A percentile compares a stretch with the other conserved stretches of the same genome.
These are phyloP conservation scores for Scedosporium dehoogii DNA, from an alignment of 2,329 filamentous ascomycete species.

Conservation along the genomic window DNA sequence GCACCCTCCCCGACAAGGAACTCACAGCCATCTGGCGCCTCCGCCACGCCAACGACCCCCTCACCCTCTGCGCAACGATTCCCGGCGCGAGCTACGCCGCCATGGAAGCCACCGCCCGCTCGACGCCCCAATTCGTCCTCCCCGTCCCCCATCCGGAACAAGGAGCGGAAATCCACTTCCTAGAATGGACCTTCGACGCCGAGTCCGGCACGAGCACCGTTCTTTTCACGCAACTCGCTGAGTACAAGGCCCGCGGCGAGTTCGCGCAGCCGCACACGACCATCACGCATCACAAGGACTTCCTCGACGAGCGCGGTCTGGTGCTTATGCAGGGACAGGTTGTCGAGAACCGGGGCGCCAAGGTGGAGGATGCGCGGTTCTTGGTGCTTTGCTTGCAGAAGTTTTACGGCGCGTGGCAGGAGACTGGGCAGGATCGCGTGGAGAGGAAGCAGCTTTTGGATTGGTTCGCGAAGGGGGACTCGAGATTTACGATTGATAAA, in stretches of 20 bases:
- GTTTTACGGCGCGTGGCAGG: constrained; percentile 70
- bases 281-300: constrained; percentile 80
- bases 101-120: constrained; percentile 61
- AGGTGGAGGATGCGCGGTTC: constrained; percentile 76
- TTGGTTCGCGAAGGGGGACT: constrained; percentile 73
- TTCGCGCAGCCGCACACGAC: constrained; percentile 90
- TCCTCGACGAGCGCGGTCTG: constrained; percentile 62
- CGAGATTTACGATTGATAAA: constrained; percentile 70
- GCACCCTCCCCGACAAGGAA: constrained; percentile 64
- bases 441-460: constrained; percentile 64
- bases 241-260: constrained; percentile 85
- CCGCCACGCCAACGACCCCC: constrained; percentile 62
- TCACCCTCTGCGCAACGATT: constrained; percentile 76
- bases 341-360: constrained; percentile 64
- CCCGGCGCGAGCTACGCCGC: constrained; percentile 61
- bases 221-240: constrained; percentile 86
- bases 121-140: constrained; percentile 81
- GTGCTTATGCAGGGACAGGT: constrained; percentile 82
- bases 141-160: constrained; percentile 61
- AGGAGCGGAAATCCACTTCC: constrained; percentile 87
- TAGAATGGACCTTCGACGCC: constrained; percentile 88
- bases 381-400: constrained; percentile 86
- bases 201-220: constrained; percentile 58
- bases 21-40: constrained; percentile 85
- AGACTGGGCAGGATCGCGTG: constrained; percentile 25